These are phyloP conservation scores for Cucurbita maxima DNA, from an alignment of 306 rosid genomes.

Conservation along the genomic window DNA sequence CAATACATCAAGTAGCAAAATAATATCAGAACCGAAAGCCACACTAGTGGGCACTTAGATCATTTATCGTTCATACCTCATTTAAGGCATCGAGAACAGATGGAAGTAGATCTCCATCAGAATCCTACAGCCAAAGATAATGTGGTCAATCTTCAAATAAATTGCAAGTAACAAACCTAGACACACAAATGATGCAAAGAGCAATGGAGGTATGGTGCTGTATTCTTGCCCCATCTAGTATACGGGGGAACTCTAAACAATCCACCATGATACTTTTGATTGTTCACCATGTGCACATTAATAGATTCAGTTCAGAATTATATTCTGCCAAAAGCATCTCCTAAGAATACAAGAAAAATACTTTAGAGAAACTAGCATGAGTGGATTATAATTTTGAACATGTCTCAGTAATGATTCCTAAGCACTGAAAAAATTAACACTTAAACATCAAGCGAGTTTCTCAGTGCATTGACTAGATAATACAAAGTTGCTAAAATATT, in stretches of 20 bases:
- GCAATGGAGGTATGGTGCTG: neutral
- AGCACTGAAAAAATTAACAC: neutral
- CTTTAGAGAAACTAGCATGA: neutral
- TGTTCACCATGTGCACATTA: neutral
- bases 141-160: slow-evolving; percentile 4
- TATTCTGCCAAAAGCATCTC: neutral
- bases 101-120: slow-evolving; percentile 90
- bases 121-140: slow-evolving; percentile 39
- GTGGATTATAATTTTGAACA: neutral
- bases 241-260: neutral
- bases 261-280: neutral
- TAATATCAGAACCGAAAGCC: neutral
- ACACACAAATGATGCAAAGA: neutral
- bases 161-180: neutral
- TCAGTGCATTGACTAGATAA: neutral
- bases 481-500: neutral
- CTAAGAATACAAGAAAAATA: neutral
- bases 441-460: neutral
- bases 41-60: neutral
- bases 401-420: neutral
- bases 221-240: neutral
- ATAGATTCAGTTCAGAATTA: neutral
- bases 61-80: slow-evolving; percentile 47
- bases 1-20: neutral
- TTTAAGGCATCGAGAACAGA: slow-evolving; percentile 84